Evolutionary conservation across 352 stramenopile genomes (phyloP), one percentile per base, ranked within the genome.

Genomic region (Globisporangium sylvaticum): DNA sequence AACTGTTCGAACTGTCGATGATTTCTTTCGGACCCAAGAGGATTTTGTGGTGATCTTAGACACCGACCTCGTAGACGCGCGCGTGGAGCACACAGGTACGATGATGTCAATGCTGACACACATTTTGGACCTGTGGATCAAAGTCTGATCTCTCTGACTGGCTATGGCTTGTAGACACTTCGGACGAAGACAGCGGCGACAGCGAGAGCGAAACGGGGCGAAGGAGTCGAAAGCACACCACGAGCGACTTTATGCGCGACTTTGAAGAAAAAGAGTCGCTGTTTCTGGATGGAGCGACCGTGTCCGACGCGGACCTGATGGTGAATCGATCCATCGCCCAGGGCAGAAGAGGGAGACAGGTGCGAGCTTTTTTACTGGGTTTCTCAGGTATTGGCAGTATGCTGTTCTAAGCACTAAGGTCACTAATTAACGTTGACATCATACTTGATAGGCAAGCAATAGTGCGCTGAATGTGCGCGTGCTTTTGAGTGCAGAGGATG

Each of bases 201-300:
- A 84, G 77, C 18, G 71, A 55, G 1, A 67, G 70, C n/a, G 69
- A 72, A 53, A 79, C 69, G 9, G 65, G 65, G 20, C 64, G 78
- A 27, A 73, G 77, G 42, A 87, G 75, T 75, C 77, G 79, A 10
- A 89, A 90, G 64, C 90, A 93, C 74, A 87, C 83, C 15, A 72
- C 81, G 60, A 91, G 76, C 66, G 83, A 91, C 60, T 92, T 91
- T 34, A 90, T 91, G 81, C 80, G 82, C 48, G 84, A 93, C 54
- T 90, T 93, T 65, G 82, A 90, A 60, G 85, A 90, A 57, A 79
- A 93, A 67, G 78, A 91, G 31, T 68, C 68, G 22, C 44, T 81
- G 12, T 25, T 79, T 4, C 62, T 61, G 7, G 75, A 81, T 69
- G 66, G 74, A 44, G 66, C 70, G n/a, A 50, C 64, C 37, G 50